Evolutionary conservation across 75 land plant genomes (phyloP).

Genomic region (Isoetes taiwanensis): DNA sequence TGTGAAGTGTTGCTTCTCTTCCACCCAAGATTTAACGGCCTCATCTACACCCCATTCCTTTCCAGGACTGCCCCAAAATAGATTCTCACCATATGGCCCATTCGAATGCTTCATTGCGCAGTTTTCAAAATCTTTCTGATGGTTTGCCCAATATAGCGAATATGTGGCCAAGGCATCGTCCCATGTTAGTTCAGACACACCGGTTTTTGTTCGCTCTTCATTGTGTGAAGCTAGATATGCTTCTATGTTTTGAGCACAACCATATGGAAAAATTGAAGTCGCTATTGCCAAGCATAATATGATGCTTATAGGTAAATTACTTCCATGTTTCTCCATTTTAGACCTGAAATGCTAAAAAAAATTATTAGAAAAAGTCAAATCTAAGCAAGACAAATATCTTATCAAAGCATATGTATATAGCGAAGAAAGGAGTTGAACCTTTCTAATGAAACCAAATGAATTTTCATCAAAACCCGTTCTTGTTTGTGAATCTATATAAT

Average conservation of each 20-base stretch:
- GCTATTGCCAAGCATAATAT: too few species aligned
- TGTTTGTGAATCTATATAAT: too few species aligned
- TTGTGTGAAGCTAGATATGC: background rate
- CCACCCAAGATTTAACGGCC: constrained; percentile 50
- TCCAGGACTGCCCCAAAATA: constrained; percentile 7
- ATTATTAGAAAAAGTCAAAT: too few species aligned
- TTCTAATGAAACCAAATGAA: too few species aligned
- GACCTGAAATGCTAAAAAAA: too few species aligned
- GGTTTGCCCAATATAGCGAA: constrained; percentile 1
- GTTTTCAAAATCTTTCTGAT: background rate
- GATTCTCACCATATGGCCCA: constrained; percentile 4
- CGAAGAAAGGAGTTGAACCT: too few species aligned
- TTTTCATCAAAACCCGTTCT: too few species aligned
- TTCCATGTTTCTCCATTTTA: too few species aligned
- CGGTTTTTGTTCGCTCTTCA: background rate
- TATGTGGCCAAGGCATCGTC: constrained; percentile 2
- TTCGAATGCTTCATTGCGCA: constrained; percentile 7
- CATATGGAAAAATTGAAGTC: too few species aligned
- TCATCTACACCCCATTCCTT: constrained; percentile 24
- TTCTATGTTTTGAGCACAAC: background rate
- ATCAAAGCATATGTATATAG: too few species aligned
- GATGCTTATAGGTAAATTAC: too few species aligned
- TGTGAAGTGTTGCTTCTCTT: constrained; percentile 38
- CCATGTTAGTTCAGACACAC: background rate
- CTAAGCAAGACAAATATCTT: too few species aligned